These are phyloP conservation scores for Aspergillus haitiensis DNA, from an alignment of 495 filamentous ascomycete species.

Conservation along the genomic window DNA sequence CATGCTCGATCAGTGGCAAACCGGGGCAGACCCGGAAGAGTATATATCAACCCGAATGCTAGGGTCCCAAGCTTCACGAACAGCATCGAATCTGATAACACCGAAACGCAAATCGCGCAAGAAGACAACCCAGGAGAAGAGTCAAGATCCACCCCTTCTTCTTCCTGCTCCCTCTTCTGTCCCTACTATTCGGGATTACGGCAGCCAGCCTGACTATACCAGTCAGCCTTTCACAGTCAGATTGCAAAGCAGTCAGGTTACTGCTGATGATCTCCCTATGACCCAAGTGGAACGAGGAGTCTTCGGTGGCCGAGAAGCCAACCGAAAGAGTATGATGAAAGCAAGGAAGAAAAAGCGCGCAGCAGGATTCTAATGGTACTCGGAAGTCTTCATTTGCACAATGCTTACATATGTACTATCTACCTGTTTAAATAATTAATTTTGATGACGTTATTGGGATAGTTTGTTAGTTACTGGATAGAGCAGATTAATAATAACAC, in stretches of 20 bases:
- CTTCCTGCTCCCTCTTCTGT: conserved; percentile 31
- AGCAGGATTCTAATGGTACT: conserved; percentile 40
- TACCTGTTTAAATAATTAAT: not conserved
- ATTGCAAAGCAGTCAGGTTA: conserved; percentile 42
- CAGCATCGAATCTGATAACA: conserved; percentile 22
- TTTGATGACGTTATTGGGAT: no score
- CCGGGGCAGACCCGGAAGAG: conserved; percentile 37
- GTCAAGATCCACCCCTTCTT: conserved; percentile 21
- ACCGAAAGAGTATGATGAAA: conserved; percentile 30
- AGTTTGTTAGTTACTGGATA: no score
- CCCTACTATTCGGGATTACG: conserved; percentile 32
- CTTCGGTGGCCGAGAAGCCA: conserved; percentile 39
- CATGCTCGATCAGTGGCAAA: conserved; percentile 47
- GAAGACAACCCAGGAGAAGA: conserved; percentile 23
- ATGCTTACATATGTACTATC: not conserved
- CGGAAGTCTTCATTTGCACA: not conserved
- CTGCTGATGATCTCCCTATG: conserved; percentile 34
- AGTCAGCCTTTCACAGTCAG: conserved; percentile 19
- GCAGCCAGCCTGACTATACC: conserved; percentile 41
- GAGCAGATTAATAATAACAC: no score
- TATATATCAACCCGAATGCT: conserved; percentile 34
- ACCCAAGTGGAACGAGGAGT: conserved; percentile 47
- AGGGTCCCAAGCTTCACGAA: conserved; percentile 25
- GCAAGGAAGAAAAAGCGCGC: conserved; percentile 44
- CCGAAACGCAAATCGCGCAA: conserved; percentile 30